These are phyloP conservation scores for Phytopythium boreale DNA, from an alignment of 352 stramenopile species.

Conservation along the genomic window DNA sequence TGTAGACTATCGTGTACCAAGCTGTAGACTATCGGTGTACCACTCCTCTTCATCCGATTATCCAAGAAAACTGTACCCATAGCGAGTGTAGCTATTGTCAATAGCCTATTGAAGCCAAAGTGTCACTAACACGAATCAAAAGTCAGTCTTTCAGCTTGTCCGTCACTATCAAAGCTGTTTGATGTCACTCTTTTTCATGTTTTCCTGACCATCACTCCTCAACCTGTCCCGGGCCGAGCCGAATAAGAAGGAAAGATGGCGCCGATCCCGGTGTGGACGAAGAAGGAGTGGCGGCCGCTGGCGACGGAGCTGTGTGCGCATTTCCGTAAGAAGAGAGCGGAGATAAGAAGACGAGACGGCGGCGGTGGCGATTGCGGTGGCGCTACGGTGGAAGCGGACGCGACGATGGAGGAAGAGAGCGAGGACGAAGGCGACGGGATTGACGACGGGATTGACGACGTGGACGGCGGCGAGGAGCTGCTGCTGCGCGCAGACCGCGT, in stretches of 20 bases:
- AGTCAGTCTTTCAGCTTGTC: not conserved
- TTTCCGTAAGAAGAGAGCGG: conserved; percentile 2
- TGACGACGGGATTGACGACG: conserved; percentile 1
- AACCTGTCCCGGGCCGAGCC: too few relatives aligned
- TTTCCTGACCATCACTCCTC: not conserved
- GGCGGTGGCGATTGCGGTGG: not conserved
- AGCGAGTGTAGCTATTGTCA: not conserved
- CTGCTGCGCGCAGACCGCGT: conserved; percentile 46
- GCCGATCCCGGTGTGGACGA: conserved; percentile 45
- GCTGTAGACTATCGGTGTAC: not conserved
- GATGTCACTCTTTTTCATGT: not conserved
- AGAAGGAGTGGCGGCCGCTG: conserved; percentile 56
- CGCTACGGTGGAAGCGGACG: not conserved
- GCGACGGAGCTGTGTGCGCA: conserved; percentile 39
- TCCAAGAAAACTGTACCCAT: not conserved
- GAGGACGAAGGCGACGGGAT: not conserved
- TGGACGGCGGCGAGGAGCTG: conserved; percentile 16
- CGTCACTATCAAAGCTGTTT: too few relatives aligned
- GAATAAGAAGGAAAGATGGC: conserved; percentile 8
- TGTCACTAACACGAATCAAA: not conserved
- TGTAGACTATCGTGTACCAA: not conserved
- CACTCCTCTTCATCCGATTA: not conserved
- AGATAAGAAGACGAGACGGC: not conserved
- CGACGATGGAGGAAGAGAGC: not conserved
- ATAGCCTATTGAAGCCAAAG: too few relatives aligned